Conservation (phyloP, 768 basidiomycete species). For the Lactarius hatsudake region DNA sequence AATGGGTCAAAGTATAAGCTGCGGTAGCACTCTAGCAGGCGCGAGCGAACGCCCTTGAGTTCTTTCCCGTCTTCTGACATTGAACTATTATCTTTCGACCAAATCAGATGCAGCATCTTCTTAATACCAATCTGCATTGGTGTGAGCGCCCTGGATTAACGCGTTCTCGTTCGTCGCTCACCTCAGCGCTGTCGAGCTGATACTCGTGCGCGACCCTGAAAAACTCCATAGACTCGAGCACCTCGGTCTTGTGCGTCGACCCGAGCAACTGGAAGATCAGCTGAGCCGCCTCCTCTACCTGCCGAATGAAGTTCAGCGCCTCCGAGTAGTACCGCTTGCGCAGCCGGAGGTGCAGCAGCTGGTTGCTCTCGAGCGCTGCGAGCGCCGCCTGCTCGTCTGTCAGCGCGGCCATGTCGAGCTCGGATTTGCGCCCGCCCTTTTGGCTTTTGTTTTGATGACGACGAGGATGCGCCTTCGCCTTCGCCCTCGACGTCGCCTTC, state of each 20-base stretch:
- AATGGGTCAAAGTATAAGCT: conserved; percentile 85
- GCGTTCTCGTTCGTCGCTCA: conserved; percentile 33
- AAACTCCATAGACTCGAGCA: conserved; percentile 84
- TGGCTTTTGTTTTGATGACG: conserved; percentile 25
- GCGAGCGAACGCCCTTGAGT: conserved; percentile 82
- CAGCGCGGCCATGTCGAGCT: conserved; percentile 66
- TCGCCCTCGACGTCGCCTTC: conserved; percentile 26
- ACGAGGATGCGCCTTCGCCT: background rate
- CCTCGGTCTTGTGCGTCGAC: conserved; percentile 81
- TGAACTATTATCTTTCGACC: conserved; percentile 88
- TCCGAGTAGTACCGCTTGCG: conserved; percentile 86
- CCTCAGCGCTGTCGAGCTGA: conserved; percentile 74
- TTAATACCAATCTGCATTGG: conserved; percentile 72
- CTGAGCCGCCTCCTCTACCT: conserved; percentile 65
- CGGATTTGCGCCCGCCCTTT: conserved; percentile 58
- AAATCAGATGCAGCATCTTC: conserved; percentile 95
- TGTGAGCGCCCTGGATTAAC: background rate
- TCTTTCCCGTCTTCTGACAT: conserved; percentile 75
- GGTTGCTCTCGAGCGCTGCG: conserved; percentile 62
- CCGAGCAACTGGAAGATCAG: conserved; percentile 75
- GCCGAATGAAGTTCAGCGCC: conserved; percentile 76
- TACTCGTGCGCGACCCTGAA: conserved; percentile 83
- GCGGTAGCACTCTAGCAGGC: conserved; percentile 86
- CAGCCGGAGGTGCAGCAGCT: conserved; percentile 63
- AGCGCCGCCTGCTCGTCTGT: conserved; percentile 70